Evolutionary conservation across 306 rosid genomes (phyloP), one percentile per base, ranked within the genome.

Genomic region (Trifolium pratense): DNA sequence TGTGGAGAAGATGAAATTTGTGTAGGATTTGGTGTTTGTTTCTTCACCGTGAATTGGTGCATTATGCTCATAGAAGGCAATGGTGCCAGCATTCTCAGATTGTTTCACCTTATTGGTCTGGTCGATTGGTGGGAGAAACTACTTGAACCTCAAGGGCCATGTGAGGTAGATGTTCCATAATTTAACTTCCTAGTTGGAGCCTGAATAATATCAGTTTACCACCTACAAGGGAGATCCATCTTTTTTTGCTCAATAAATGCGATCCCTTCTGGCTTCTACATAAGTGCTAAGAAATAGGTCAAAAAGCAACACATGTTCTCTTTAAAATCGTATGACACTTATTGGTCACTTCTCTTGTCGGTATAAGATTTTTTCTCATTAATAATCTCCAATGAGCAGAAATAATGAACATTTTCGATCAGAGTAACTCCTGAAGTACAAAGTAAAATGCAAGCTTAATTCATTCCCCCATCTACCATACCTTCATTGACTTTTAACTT

Each of bases 401-500:
- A 36, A 36, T 16, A 37, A 52, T 70, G 21, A 36, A 14, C 23
- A 55, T 36, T 51, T 31, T 55, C 46, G 39, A 17, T 45, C 48
- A 37, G 14, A 32, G 14, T 48, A 61, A 32, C 36, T 29, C 29
- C 77, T 16, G 68, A 70, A 42, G 42, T 53, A 37, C 39, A 68
- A 56, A 57, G 16, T 2, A 40, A 23, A 57, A 23, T 57, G 60
- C 66, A 3, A 23, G 26, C 75, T 23, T 7, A 18, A 34, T 14
- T 37, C 53, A 23, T 8, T 53, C n/a, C 66, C 16, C 20, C 46
- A 1, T 37, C 21, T 13, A n/a, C 18, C 36, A 52, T 32, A 11
- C 75, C 53, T 31, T 70, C 16, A n/a, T 26, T 10, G 68, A 31
- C 58, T 10, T 29, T 25, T 43, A 26, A 31, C 15, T 49, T 14